Base-by-base conservation (phyloP, 1,284 basidiomycete genomes). In the Ceratobasidium sp. region DNA sequence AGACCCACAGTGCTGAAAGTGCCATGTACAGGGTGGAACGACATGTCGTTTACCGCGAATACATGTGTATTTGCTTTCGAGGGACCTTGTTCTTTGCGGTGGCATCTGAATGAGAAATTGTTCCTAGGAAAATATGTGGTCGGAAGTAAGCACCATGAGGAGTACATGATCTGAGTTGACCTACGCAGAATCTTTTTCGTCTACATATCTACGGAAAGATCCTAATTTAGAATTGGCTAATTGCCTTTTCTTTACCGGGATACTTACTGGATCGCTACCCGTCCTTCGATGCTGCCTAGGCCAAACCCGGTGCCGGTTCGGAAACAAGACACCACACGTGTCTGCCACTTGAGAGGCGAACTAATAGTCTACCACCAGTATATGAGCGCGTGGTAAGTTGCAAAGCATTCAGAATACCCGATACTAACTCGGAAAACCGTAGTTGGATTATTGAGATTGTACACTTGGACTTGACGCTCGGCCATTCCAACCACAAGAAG, bases 401-500 rank as follows among this genome's bases (percentile, higher is more conserved):
- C 27, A 30, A 30, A 30, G 27, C 27, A 30, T 30, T 30, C 27
- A 30, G 27, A 30, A 30, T 30, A 30, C 27, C 10, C 6, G 27
- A 41, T 23, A 82, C 87, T 67, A 78, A 94, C 94, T 86, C 94
- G 94, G 87, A 90, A 94, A 1, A 92, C 84, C 0, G 90, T 88
- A 30, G 89, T 91, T 0, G 96, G 96, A 83, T 93, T 95, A 75
- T 90, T 90, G 79, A 98, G 88, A 84, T 98, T 94, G 87, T 92
- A 94, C 74, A 98, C 93, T 83, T 95, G 91, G 77, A 99, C 92
- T 83, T 96, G 92, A 41, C 95, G 90, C 81, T 96, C 96, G 18
- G 97, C 97, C 7, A 95, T 97, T n/a, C 94, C 97, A 48, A 96
- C 94, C 41, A 98, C 96, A 86, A 97, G 90, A n/a, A 96, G 88